Conservation (phyloP, 352 stramenopile species). For the Pilasporangium apinafurcum region DNA sequence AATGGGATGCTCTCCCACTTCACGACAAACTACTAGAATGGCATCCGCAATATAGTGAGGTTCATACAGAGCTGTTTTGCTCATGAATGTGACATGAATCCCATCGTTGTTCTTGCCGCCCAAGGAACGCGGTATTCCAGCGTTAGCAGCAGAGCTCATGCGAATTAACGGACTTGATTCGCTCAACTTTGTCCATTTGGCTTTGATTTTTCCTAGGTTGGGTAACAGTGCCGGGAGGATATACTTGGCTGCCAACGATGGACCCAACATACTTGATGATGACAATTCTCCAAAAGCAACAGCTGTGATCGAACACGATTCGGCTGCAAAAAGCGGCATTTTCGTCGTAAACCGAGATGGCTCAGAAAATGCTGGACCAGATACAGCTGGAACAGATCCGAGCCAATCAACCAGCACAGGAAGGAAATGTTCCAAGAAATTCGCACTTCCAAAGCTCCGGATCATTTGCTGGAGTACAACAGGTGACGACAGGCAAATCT, state of each 20-base stretch:
- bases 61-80: slow-evolving; percentile 54
- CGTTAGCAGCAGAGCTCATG: too few species aligned
- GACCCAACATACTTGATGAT: slow-evolving; percentile 40
- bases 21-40: slow-evolving; percentile 53
- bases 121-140: too few species aligned
- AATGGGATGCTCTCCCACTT: slow-evolving; percentile 44
- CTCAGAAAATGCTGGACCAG: slow-evolving; percentile 6
- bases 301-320: slow-evolving; percentile 35
- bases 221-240: slow-evolving; percentile 46
- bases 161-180: slow-evolving; percentile 27
- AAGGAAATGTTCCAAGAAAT: slow-evolving; percentile 46
- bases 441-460: slow-evolving; percentile 33
- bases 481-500: slow-evolving; percentile 39
- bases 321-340: slow-evolving; percentile 28
- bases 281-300: slow-evolving; percentile 44
- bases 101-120: slow-evolving; percentile 25
- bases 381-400: slow-evolving; percentile 11
- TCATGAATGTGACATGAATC: slow-evolving; percentile 62
- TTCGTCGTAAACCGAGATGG: slow-evolving; percentile 2
- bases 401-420: slow-evolving; percentile 70
- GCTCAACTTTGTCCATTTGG: slow-evolving; percentile 50
- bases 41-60: slow-evolving; percentile 61
- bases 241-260: slow-evolving; percentile 56
- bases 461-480: slow-evolving; percentile 39
- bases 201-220: slow-evolving; percentile 41